Percentiles rank a stretch among this genome's conserved stretches.
phyloP scores from a whole-genome alignment of 306 rosid genomes.

The Albizia julibrissin region DNA sequence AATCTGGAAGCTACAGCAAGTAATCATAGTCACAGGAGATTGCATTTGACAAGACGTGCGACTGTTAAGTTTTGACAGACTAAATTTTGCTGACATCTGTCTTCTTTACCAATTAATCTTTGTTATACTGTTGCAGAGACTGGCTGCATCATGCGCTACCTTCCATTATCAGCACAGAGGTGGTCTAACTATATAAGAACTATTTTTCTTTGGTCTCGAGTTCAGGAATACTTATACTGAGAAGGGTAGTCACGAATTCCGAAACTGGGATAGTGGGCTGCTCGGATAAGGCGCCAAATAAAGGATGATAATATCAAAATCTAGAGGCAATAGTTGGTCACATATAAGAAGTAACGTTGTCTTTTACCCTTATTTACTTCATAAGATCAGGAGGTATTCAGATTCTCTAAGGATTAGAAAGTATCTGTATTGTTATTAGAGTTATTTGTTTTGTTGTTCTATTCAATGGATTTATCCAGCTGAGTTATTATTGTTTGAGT shows the following conservation, averaged over 20 bases:
- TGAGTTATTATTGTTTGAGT: neutral
- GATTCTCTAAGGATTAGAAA: neutral
- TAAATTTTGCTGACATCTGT: neutral
- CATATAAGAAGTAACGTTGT: neutral
- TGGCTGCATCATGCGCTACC: neutral
- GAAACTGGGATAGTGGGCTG: too few species aligned
- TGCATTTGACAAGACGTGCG: constrained; percentile 6
- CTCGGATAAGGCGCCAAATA: too few species aligned
- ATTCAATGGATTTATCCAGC: neutral
- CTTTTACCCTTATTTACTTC: neutral
- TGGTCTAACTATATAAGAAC: too few species aligned
- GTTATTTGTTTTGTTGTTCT: neutral
- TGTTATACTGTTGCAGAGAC: neutral
- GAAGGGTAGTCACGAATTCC: too few species aligned
- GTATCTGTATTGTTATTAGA: neutral
- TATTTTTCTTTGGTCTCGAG: too few species aligned
- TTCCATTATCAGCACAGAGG: neutral
- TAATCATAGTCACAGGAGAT: neutral
- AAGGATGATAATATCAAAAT: neutral
- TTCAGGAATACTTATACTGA: too few species aligned
- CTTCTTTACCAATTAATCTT: neutral
- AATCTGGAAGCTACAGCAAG: constrained; percentile 17
- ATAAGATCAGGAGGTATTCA: neutral
- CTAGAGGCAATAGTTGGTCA: neutral
- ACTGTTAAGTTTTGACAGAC: constrained; percentile 26